These are phyloP conservation scores for Chytriomyces sp. DNA, from an alignment of 192 early-diverging fungal genomes.

Conservation along the genomic window DNA sequence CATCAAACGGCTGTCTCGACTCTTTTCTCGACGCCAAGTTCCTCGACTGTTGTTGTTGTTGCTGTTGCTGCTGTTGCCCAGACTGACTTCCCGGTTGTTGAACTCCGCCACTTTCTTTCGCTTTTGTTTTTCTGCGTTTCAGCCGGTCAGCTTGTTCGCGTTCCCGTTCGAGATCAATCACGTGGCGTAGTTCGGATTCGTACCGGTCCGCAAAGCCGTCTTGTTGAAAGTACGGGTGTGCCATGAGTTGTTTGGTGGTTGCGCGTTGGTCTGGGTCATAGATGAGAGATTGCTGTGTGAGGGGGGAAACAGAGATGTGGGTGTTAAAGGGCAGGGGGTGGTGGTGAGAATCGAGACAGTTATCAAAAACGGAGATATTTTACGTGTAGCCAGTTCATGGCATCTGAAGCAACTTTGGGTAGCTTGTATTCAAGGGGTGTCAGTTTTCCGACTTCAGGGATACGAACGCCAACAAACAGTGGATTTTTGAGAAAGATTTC, in stretches of 20 bases:
- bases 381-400: conserved; percentile 65
- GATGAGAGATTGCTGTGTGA: conserved; percentile 64
- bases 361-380: no score
- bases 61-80: neutral
- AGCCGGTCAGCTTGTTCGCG: conserved; percentile 52
- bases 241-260: conserved; percentile 62
- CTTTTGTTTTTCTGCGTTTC: conserved; percentile 45
- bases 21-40: conserved; percentile 46
- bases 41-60: conserved; percentile 27
- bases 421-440: conserved; percentile 61
- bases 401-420: conserved; percentile 55
- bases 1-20: conserved; percentile 46
- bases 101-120: conserved; percentile 24
- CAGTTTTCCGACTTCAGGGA: conserved; percentile 62
- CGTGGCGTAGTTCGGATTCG: conserved; percentile 56
- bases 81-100: neutral
- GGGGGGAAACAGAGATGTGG: neutral
- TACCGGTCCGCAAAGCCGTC: conserved; percentile 61
- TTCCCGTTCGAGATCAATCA: conserved; percentile 59
- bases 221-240: conserved; percentile 61
- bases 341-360: no score
- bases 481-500: conserved; percentile 68
- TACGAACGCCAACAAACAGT: conserved; percentile 65
- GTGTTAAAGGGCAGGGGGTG: neutral
- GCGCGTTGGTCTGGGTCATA: conserved; percentile 68